These are phyloP conservation scores for Starmera pachycereana DNA, from an alignment of 805 yeast genomes.

Conservation along the genomic window DNA sequence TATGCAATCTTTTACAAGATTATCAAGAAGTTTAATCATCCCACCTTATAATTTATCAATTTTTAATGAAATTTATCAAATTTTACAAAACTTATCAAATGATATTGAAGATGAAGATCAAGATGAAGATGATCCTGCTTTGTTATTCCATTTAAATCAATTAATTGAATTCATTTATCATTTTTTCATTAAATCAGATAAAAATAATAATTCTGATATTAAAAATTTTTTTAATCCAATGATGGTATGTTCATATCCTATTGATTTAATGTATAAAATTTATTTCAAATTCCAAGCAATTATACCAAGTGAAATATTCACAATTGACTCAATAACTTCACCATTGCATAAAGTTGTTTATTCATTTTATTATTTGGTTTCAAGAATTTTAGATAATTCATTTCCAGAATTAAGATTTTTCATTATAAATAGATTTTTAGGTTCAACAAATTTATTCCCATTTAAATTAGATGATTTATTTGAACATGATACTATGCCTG, in stretches of 20 bases:
- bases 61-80: conserved; percentile 9
- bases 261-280: conserved; percentile 6
- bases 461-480: conserved; percentile 5
- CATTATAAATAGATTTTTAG: conserved; percentile 13
- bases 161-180: neutral
- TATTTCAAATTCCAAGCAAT: conserved; percentile 8
- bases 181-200: neutral
- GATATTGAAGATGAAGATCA: conserved; percentile 1
- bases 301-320: conserved; percentile 11
- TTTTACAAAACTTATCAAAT: conserved; percentile 4
- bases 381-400: conserved; percentile 13
- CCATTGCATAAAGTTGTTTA: conserved; percentile 12
- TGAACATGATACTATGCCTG: conserved; percentile 1
- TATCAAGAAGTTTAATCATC: conserved; percentile 6
- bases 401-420: conserved; percentile 16
- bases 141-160: no score
- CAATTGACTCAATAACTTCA: conserved; percentile 3
- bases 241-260: conserved; percentile 10
- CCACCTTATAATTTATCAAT: conserved; percentile 12
- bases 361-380: conserved; percentile 5
- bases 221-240: conserved; percentile 1
- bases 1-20: conserved; percentile 2
- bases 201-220: conserved; percentile 1
- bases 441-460: conserved; percentile 15
- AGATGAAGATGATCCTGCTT: neutral